Evolutionary conservation across 2,329 filamentous ascomycete genomes (phyloP).

Genomic region (Dothidotthia symphoricarpi): DNA sequence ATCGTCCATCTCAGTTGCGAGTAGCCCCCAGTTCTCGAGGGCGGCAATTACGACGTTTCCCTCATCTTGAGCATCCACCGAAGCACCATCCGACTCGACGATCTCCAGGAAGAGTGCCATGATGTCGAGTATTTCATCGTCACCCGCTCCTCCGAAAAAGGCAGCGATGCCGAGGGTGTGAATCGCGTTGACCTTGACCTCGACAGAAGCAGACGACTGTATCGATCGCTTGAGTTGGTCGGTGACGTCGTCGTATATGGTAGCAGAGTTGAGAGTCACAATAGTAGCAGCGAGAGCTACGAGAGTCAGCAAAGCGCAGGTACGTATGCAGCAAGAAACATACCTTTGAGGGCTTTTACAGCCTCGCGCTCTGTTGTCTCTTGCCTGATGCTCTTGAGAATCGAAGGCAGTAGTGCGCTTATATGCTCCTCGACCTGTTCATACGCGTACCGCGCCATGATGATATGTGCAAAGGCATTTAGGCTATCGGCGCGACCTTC

Average conservation of each 20-base stretch:
- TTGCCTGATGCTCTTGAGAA: slow-evolving; percentile 68
- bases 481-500: slow-evolving; percentile 67
- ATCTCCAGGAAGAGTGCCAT: slow-evolving; percentile 77
- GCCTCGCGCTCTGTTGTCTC: slow-evolving; percentile 69
- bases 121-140: slow-evolving; percentile 66
- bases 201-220: slow-evolving; percentile 63
- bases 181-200: slow-evolving; percentile 69
- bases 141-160: slow-evolving; percentile 71
- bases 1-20: slow-evolving; percentile 75
- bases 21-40: slow-evolving; percentile 74
- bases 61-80: slow-evolving; percentile 69
- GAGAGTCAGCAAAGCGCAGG: slow-evolving; percentile 13
- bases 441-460: slow-evolving; percentile 67
- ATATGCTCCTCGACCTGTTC: slow-evolving; percentile 60
- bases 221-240: slow-evolving; percentile 61
- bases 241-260: slow-evolving; percentile 63
- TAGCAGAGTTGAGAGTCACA: slow-evolving; percentile 64
- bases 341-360: slow-evolving; percentile 64
- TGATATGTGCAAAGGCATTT: slow-evolving; percentile 60
- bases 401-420: slow-evolving; percentile 61
- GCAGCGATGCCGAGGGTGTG: slow-evolving; percentile 69
- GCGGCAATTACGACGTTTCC: slow-evolving; percentile 70
- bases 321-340: background rate
- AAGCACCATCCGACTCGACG: slow-evolving; percentile 73
- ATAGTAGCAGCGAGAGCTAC: slow-evolving; percentile 66